Evolutionary conservation across 2,329 filamentous ascomycete genomes (phyloP), one percentile per base, ranked within the genome.

Genomic region (Aspergillus persii): DNA sequence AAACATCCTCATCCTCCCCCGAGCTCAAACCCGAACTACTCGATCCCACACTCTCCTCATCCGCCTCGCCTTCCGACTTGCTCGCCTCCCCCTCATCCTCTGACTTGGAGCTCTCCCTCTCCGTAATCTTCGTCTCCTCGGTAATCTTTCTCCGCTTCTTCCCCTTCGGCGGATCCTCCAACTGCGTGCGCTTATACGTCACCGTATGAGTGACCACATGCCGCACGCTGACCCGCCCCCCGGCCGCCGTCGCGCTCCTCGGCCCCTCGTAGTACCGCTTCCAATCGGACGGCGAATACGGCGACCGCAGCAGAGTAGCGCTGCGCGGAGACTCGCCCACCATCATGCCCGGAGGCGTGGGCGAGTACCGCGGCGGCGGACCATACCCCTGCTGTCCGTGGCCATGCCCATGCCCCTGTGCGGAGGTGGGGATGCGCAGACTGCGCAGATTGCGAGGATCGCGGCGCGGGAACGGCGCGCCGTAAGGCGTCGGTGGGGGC

Each of bases 201-300:
- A 96, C 91, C 15, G 92, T 97, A 67, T 92, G 85, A n/a, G 93
- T 97, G 55, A 97, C 90, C 4, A 97, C 92, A 75, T 97, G 92
- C 56, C 91, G 83, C 59, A 97, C 92, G 71, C 83, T 87, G 56
- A 88, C 84, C 61, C 88, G 85, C 58, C 88, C 81, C 67, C 18
- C 18, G 18, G 18, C 18, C 18, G 18, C 18, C 18, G 53, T 57
- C 33, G 87, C 86, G 65, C 83, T 84, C 46, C 84, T 80, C n/a
- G 83, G 77, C 55, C 78, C 76, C 56, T 89, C 88, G 60, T 85
- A 82, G 67, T 86, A 87, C 54, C 85, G 78, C 5, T 90, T 88
- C 90, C 90, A 93, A 72, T 95, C 90, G 63, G 90, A 90, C 8
- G 89, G 89, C 9, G 53, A 56, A 18, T 56, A 56, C 30, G 93